Percentiles rank a stretch among this genome's conserved stretches.
These are phyloP conservation scores for Salix purpurea DNA, from an alignment of 345 rosid species.

Conservation along the genomic window DNA sequence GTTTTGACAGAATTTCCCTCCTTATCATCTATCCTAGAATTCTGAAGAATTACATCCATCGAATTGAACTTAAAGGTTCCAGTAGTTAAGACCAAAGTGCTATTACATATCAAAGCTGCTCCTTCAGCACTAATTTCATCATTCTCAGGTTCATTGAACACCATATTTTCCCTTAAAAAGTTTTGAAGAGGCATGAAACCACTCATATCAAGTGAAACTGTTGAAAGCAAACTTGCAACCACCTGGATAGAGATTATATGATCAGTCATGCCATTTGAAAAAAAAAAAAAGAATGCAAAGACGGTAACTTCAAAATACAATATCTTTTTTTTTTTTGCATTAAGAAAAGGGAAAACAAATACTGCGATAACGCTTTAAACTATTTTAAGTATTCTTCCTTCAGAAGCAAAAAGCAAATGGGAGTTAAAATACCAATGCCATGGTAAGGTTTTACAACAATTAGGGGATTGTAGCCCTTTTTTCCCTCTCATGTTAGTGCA, in stretches of 20 bases:
- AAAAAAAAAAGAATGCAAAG: neutral
- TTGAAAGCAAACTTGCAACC: constrained; percentile 47
- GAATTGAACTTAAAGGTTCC: constrained; percentile 49
- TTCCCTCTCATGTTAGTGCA: neutral
- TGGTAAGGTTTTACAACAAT: neutral
- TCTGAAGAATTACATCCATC: constrained; percentile 56
- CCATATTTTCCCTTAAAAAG: constrained; percentile 31
- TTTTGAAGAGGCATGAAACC: constrained; percentile 38
- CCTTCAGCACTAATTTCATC: constrained; percentile 29
- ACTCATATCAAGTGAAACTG: constrained; percentile 19
- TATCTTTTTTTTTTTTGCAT: too few relatives aligned
- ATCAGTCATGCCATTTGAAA: constrained; percentile 9
- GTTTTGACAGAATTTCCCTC: constrained; percentile 24
- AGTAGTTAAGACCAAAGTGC: constrained; percentile 35
- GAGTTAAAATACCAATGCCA: neutral
- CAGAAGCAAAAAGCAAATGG: neutral
- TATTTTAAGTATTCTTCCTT: neutral
- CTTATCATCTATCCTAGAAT: constrained; percentile 37
- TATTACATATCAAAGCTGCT: constrained; percentile 24
- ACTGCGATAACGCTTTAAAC: too few relatives aligned
- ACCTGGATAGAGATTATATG: constrained; percentile 47
- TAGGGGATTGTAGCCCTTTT: neutral
- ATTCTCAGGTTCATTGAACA: constrained; percentile 33
- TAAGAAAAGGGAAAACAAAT: too few relatives aligned
- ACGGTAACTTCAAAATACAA: too few relatives aligned